These are phyloP conservation scores for Cutaneotrichosporon sp. DNA, from an alignment of 1,284 basidiomycete genomes.

Conservation along the genomic window DNA sequence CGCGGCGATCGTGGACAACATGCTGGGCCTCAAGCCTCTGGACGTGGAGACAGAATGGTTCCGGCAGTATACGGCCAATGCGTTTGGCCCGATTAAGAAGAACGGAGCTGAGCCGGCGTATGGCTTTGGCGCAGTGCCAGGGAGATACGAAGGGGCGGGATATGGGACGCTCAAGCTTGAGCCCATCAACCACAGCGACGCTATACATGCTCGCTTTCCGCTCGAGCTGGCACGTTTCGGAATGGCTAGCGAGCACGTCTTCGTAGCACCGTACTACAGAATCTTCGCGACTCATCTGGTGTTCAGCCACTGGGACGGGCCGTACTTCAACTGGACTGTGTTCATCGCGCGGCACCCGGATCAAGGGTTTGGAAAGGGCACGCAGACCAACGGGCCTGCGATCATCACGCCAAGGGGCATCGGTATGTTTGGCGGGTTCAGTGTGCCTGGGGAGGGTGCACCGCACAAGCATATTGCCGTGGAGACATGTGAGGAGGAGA, in stretches of 20 bases:
- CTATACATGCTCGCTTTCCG: conserved; percentile 5
- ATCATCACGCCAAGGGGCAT: conserved; percentile 18
- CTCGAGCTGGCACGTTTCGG: neutral
- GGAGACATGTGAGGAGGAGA: neutral
- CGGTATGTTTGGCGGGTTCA: conserved; percentile 18
- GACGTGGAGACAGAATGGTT: conserved; percentile 21
- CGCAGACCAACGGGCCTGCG: neutral
- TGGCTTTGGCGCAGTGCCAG: conserved; percentile 7
- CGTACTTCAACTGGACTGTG: conserved; percentile 8
- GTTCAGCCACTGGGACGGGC: conserved; percentile 31
- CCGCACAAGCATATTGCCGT: neutral
- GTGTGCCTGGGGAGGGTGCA: neutral
- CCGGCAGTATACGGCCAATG: neutral
- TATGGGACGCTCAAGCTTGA: conserved; percentile 22
- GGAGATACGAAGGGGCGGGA: conserved; percentile 16
- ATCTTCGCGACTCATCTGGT: conserved; percentile 29
- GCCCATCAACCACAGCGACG: neutral
- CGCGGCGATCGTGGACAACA: conserved; percentile 27
- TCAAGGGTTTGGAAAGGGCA: neutral
- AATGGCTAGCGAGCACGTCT: conserved; percentile 5
- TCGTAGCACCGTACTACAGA: conserved; percentile 20
- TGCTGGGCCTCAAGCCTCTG: conserved; percentile 21
- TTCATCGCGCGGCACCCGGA: neutral
- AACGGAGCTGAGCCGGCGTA: neutral
- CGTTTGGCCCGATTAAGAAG: neutral